Percentiles rank a stretch among this genome's conserved stretches.
Conservation (phyloP, 768 basidiomycete genomes). For the Lactarius psammicola region DNA sequence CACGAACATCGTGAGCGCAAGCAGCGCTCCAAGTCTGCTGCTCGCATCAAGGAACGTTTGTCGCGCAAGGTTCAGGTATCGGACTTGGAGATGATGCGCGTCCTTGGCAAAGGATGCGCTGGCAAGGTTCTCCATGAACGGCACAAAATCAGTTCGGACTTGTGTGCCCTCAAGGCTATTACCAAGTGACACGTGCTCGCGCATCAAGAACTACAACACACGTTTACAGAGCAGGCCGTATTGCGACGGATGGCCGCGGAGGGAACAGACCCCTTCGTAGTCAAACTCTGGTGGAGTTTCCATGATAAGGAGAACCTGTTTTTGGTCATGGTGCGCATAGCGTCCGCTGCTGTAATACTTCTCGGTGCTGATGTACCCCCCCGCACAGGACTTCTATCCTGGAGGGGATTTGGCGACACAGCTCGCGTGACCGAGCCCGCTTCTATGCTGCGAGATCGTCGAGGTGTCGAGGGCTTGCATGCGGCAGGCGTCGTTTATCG, state of each 20-base stretch:
- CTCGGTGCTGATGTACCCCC: slow-evolving; percentile 6
- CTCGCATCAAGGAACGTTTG: slow-evolving; percentile 52
- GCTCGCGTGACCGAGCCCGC: slow-evolving; percentile 90
- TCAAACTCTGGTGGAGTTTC: slow-evolving; percentile 96
- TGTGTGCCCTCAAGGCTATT: slow-evolving; percentile 96
- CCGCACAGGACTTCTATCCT: slow-evolving; percentile 82
- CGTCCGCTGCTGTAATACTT: no score
- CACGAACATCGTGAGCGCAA: slow-evolving; percentile 44
- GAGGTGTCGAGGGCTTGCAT: slow-evolving; percentile 93
- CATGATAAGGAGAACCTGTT: slow-evolving; percentile 97
- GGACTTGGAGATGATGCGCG: slow-evolving; percentile 97
- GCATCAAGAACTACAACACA: slow-evolving; percentile 95
- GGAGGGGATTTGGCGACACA: slow-evolving; percentile 98
- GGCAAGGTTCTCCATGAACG: slow-evolving; percentile 93
- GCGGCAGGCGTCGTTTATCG: slow-evolving; percentile 95
- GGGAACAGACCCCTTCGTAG: slow-evolving; percentile 88
- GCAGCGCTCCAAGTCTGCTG: slow-evolving; percentile 51
- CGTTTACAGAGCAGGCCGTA: slow-evolving; percentile 94
- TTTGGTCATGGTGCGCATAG: slow-evolving; percentile 77
- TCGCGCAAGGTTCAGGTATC: slow-evolving; percentile 75
- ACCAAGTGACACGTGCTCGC: slow-evolving; percentile 96
- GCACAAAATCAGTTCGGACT: slow-evolving; percentile 64
- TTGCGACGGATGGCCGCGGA: slow-evolving; percentile 91
- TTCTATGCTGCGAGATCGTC: slow-evolving; percentile 99
- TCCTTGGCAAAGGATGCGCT: slow-evolving; percentile 95